phyloP scores from a whole-genome alignment of 371 early-diverging fungal genomes.

The Phascolomyces articulosus region DNA sequence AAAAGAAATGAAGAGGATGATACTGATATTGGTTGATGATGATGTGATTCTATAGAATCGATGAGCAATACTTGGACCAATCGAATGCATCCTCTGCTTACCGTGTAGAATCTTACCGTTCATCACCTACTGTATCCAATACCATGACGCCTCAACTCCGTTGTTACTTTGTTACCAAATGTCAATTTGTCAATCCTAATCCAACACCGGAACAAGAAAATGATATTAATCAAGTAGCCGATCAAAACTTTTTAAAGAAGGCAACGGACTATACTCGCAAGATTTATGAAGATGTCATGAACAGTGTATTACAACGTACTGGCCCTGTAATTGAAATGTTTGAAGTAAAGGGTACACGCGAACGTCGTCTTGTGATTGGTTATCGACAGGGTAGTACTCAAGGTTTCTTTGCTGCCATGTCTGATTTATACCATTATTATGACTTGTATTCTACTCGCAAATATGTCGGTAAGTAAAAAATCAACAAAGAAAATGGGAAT shows the following conservation, averaged over 20 bases:
- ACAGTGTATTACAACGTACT: slow-evolving; percentile 80
- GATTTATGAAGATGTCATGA: slow-evolving; percentile 87
- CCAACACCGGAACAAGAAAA: slow-evolving; percentile 79
- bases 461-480: slow-evolving; percentile 77
- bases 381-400: slow-evolving; percentile 89
- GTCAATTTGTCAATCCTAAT: slow-evolving; percentile 85
- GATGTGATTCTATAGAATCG: slow-evolving; percentile 66
- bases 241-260: slow-evolving; percentile 92
- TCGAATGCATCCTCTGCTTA: slow-evolving; percentile 73
- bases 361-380: slow-evolving; percentile 93
- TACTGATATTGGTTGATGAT: too few relatives aligned
- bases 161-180: slow-evolving; percentile 93
- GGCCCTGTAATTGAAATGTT: slow-evolving; percentile 96
- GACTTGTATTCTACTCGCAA: slow-evolving; percentile 94
- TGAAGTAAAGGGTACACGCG: slow-evolving; percentile 83
- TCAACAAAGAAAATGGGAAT: background rate
- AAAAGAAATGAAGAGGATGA: too few relatives aligned
- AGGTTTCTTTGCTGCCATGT: slow-evolving; percentile 93
- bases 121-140: slow-evolving; percentile 86
- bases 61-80: slow-evolving; percentile 86
- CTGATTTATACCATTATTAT: slow-evolving; percentile 98
- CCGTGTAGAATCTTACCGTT: slow-evolving; percentile 96
- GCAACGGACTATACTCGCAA: slow-evolving; percentile 92
- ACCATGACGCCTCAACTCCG: slow-evolving; percentile 87
- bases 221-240: slow-evolving; percentile 88